Base-by-base conservation (phyloP, 495 filamentous ascomycete genomes). In the Neurospora sp. region DNA sequence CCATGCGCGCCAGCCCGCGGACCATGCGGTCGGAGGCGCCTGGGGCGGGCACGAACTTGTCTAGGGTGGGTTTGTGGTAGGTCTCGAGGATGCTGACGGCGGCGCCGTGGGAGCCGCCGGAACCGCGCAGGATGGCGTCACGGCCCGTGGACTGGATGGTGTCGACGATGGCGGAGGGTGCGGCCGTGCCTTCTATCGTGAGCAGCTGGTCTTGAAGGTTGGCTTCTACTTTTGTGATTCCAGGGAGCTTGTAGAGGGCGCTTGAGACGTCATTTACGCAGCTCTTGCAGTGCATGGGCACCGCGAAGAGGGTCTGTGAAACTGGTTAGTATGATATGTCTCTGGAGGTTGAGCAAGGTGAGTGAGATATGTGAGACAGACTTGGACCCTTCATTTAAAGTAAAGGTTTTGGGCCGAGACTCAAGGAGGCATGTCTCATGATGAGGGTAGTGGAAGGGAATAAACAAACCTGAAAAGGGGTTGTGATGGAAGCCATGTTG, bases 61-160 rank as follows among this genome's bases (percentile, higher is more conserved):
- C 76, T 77, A 76, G 31, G 74, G 85, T 39, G 20, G 77, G 77
- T 47, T 78, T 71, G 69, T 89, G 86, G 82, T 96, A 95, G 38
- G 93, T 97, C 84, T 99, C 95, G 74, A 98, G 90, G 79, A 99
- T 98, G 81, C 93, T 96, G 41, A 99, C 96, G 41, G 96, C 96
- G 31, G 95, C 94, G 79, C 89, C 93, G 79, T 98, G 90, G 74
- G 94, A 89, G 68, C 86, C 86, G 68, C 96, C 96, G 69, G 91
- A 94, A 38, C 96, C 96, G 73, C 96, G 91, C 70, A 99, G 85
- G 78, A 99, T 97, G 65, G 96, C 96, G 86, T 97, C 93, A 41
- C 94, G 88, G 69, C 96, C 96, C 0, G 95, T 98, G 35, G 85
- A 84, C 82, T 98, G 91, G 75, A 99, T 98, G 6, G 94, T 90